These are phyloP conservation scores for Obba rivulosa DNA, from an alignment of 768 basidiomycete genomes.

Conservation along the genomic window DNA sequence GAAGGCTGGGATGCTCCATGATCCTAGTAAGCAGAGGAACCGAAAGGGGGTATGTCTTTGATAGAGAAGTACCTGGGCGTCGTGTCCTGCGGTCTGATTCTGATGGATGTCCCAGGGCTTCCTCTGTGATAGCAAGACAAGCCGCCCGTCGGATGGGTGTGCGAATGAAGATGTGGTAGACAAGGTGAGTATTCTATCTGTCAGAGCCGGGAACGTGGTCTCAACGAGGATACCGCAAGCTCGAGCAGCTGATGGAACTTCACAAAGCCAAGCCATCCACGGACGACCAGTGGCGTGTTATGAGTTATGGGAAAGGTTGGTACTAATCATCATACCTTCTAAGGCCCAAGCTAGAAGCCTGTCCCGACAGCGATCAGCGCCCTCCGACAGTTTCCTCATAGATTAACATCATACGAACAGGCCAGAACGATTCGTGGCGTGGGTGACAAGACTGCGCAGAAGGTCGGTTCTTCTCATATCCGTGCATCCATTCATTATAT, in stretches of 20 bases:
- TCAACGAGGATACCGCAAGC: slow-evolving; percentile 30
- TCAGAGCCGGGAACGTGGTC: background rate
- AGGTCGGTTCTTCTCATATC: slow-evolving; percentile 36
- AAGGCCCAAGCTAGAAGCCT: background rate
- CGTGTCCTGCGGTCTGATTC: background rate
- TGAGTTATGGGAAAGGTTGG: slow-evolving; percentile 61
- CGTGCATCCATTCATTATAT: background rate
- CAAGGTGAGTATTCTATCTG: slow-evolving; percentile 39
- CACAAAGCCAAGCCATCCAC: slow-evolving; percentile 55
- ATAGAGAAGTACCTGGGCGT: no score
- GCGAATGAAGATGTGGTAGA: slow-evolving; percentile 73
- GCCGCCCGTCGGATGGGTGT: slow-evolving; percentile 23
- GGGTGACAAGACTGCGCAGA: slow-evolving; percentile 70
- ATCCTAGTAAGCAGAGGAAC: background rate
- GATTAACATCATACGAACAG: slow-evolving; percentile 53
- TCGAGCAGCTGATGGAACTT: slow-evolving; percentile 59
- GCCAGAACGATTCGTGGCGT: slow-evolving; percentile 57
- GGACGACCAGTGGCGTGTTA: slow-evolving; percentile 66
- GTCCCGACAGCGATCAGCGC: slow-evolving; percentile 48
- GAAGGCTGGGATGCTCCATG: no score
- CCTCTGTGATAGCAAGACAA: slow-evolving; percentile 52
- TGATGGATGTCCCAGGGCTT: slow-evolving; percentile 44
- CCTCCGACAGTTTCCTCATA: slow-evolving; percentile 47
- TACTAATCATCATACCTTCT: background rate
- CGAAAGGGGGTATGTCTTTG: background rate